A percentile compares a stretch with the other conserved stretches of the same genome.
These are phyloP conservation scores for Pseudovirgaria hyperparasitica DNA, from an alignment of 2,329 filamentous ascomycete species.

Conservation along the genomic window DNA sequence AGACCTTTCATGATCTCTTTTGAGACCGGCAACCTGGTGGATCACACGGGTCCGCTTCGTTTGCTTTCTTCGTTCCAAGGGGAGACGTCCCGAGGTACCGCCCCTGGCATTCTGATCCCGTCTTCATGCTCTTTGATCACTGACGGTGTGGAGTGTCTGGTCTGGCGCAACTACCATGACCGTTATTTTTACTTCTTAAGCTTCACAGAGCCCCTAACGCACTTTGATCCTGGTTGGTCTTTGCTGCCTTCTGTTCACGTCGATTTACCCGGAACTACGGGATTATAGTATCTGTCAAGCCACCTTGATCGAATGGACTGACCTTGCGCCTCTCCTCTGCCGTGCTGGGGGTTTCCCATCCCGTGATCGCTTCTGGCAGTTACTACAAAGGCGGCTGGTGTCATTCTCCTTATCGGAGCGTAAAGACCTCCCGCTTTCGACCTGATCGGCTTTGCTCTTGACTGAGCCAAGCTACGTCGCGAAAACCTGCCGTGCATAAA, in stretches of 20 bases:
- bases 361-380: constrained; percentile 20
- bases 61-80: constrained; percentile 16
- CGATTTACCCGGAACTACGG: constrained; percentile 28
- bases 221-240: constrained; percentile 19
- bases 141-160: constrained; percentile 25
- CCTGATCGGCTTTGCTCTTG: too few relatives aligned
- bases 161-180: constrained; percentile 26
- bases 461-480: too few relatives aligned
- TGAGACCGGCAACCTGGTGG: constrained; percentile 20
- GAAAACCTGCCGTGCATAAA: too few relatives aligned
- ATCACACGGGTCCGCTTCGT: constrained; percentile 24
- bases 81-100: constrained; percentile 28
- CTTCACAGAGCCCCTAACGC: constrained; percentile 20
- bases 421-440: too few relatives aligned
- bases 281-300: constrained; percentile 26
- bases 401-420: too few relatives aligned
- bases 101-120: constrained; percentile 18
- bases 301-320: constrained; percentile 25
- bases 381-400: constrained; percentile 19
- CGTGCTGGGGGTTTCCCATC: too few relatives aligned
- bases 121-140: constrained; percentile 20
- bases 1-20: constrained; percentile 21
- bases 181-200: constrained; percentile 25
- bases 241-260: constrained; percentile 21
- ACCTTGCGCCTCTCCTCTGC: too few relatives aligned